Percentiles rank a stretch among this genome's conserved stretches.
These are phyloP conservation scores for Penicillium digitatum DNA, from an alignment of 2,329 filamentous ascomycete genomes.

Conservation along the genomic window DNA sequence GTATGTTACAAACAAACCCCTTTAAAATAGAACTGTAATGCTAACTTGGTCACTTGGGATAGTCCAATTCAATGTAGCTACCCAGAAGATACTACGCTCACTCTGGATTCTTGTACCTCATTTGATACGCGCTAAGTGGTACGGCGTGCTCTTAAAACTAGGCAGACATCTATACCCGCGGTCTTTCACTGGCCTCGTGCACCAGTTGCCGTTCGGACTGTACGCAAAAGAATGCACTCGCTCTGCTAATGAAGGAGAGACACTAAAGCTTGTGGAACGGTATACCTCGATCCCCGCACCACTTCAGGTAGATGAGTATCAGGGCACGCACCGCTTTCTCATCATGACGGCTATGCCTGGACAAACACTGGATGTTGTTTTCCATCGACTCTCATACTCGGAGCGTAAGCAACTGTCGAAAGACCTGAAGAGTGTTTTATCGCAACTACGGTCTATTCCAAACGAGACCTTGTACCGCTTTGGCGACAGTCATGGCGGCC, in stretches of 20 bases:
- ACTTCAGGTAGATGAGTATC: constrained; percentile 8
- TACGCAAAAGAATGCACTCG: constrained; percentile 3
- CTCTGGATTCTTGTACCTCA: constrained; percentile 1
- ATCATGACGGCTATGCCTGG: not conserved
- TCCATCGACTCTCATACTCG: constrained; percentile 14
- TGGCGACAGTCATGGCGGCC: constrained; percentile 8
- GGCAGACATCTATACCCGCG: constrained; percentile 1
- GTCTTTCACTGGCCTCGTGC: not conserved
- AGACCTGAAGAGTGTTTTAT: constrained; percentile 9
- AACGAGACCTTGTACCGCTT: constrained; percentile 14
- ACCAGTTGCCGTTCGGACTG: constrained; percentile 6
- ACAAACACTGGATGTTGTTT: constrained; percentile 7
- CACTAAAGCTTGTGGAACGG: constrained; percentile 5
- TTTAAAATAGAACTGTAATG: not conserved
- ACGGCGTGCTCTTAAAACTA: constrained; percentile 1
- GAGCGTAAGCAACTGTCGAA: constrained; percentile 15
- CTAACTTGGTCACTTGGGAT: not conserved
- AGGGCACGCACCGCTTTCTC: not conserved
- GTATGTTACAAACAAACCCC: not conserved
- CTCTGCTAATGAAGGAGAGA: constrained; percentile 1
- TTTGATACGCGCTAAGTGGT: not conserved
- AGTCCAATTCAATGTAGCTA: not conserved
- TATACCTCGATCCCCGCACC: constrained; percentile 10
- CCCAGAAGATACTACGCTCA: not conserved
- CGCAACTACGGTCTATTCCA: constrained; percentile 13